Base-by-base conservation (phyloP, 2,329 filamentous ascomycete genomes). In the Clarireedia homoeocarpa region DNA sequence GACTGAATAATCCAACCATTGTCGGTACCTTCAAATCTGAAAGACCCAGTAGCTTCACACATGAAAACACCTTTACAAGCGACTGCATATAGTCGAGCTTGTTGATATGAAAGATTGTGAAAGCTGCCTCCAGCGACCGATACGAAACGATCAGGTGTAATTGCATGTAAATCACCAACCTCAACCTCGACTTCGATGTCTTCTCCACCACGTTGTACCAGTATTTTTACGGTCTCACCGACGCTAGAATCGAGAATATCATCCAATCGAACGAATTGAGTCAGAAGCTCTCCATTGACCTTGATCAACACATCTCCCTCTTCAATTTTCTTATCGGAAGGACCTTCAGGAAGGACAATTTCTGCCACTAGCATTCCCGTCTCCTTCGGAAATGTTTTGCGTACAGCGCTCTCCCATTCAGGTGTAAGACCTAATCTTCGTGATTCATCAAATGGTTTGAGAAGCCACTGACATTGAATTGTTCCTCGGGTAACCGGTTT, bases 361-460 rank as follows among this genome's bases (percentile, higher is more conserved):
- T 99, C 95, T 20, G 91, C 92, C 12, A 96, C 92, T 27, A 99
- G 81, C 89, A 99, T 91, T 67, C 94, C 95, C 24, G 91, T 97
- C 74, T 96, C 94, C 65, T 89, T 87, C 0, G 95, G 94, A 63
- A 96, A 95, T 26, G 83, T 78, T 63, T 88, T 83, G 36, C 94
- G 85, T 61, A 95, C 84, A 56, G 86, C 84, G 39, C 88, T 86
- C 75, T 99, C 94, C 85, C 90, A 95, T 51, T 90, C 81, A 0
- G 91, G 79, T 2, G 83, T 89, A 58, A 99, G 77, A 6, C 94
- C 94, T 10, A 99, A 77, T 58, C 94, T 82, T 54, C 92, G 85
- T 71, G 94, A 97, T 71, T 99, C 95, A 65, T 99, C 95, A 65
- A 99, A 99, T 0, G 94, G 90, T 72, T 97, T 97, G 60, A 99